phyloP scores from a whole-genome alignment of 2,329 filamentous ascomycete species.

The Botrytis squamosa region DNA sequence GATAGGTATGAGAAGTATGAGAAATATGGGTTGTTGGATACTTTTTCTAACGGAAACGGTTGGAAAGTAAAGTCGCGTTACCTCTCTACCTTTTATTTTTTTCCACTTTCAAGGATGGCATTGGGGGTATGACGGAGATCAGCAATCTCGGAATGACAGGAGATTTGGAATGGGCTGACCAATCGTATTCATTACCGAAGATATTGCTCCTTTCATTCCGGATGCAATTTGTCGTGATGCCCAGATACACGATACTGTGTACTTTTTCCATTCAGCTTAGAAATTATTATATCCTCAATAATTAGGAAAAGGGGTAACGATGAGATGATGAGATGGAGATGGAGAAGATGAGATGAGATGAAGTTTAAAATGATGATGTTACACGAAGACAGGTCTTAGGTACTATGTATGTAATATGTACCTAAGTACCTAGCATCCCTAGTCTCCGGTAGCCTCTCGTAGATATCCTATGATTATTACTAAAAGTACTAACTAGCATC shows the following conservation, averaged over 20 bases:
- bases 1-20: not conserved
- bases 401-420: not conserved
- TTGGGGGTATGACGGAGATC: constrained; percentile 24
- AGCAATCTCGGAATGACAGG: constrained; percentile 8
- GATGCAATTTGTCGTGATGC: not conserved
- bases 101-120: constrained; percentile 24
- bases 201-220: not conserved
- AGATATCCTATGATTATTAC: not conserved
- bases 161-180: not conserved
- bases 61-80: not conserved
- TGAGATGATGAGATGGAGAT: not conserved
- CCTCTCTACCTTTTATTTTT: not conserved
- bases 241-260: not conserved
- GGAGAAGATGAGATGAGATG: no score
- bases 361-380: not conserved
- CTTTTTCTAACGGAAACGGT: not conserved
- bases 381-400: not conserved
- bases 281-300: not conserved
- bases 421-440: not conserved
- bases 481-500: not conserved
- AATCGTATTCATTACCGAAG: constrained; percentile 4
- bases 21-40: not conserved
- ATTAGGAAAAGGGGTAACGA: not conserved
- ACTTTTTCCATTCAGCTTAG: not conserved
- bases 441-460: no score